Evolutionary conservation across 768 basidiomycete species (phyloP).

Genomic region (Cantharellus cinnabarinus): DNA sequence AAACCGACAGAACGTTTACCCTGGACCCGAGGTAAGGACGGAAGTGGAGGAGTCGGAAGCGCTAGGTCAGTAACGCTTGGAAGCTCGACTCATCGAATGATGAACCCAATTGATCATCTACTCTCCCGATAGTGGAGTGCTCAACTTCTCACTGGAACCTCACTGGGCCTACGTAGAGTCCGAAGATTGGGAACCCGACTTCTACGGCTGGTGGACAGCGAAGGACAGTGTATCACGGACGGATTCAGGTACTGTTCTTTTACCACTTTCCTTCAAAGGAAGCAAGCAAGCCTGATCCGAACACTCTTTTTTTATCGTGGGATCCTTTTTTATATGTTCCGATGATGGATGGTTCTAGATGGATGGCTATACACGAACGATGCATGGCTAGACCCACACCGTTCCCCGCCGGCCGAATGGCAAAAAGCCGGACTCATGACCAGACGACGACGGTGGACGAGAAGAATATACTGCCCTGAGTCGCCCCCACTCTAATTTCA

Average conservation of each 20-base stretch:
- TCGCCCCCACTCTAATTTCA: too few species aligned
- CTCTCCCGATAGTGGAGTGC: too few species aligned
- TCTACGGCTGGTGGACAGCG: slow-evolving; percentile 33
- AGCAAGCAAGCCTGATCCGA: background rate
- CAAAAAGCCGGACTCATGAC: slow-evolving; percentile 28
- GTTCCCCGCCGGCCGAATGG: slow-evolving; percentile 23
- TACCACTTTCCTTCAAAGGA: background rate
- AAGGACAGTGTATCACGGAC: slow-evolving; percentile 13
- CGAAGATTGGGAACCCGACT: slow-evolving; percentile 58
- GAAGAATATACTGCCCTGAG: slow-evolving; percentile 32
- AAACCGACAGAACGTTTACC: slow-evolving; percentile 28
- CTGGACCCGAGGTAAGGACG: slow-evolving; percentile 57
- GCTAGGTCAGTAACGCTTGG: slow-evolving; percentile 34
- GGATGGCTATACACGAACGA: slow-evolving; percentile 77
- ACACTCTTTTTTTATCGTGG: background rate
- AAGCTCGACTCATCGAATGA: too few species aligned
- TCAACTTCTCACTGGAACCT: slow-evolving; percentile 24
- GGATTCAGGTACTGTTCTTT: slow-evolving; percentile 16
- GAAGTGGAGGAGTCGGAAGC: slow-evolving; percentile 42
- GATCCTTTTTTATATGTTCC: background rate
- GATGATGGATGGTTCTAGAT: slow-evolving; percentile 18
- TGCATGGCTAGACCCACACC: slow-evolving; percentile 37
- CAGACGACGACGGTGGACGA: slow-evolving; percentile 45
- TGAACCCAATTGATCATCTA: too few species aligned
- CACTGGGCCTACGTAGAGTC: slow-evolving; percentile 59